phyloP scores from a whole-genome alignment of 202 grass and related monocot species.

The Brachypodium distachyon region DNA sequence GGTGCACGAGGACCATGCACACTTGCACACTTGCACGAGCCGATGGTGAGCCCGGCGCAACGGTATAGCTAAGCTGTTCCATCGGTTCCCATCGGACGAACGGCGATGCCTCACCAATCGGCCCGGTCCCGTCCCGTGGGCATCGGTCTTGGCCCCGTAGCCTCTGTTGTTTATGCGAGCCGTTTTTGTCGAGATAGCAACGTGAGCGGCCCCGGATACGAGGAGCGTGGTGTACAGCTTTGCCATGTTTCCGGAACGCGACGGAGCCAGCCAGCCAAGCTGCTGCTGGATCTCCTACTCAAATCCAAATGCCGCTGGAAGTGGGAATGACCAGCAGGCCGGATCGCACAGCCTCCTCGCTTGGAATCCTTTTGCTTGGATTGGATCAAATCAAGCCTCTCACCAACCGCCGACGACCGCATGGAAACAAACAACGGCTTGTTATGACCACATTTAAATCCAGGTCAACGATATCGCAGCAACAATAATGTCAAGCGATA shows the following conservation, averaged over 20 bases:
- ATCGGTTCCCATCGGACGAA: conserved; percentile 1
- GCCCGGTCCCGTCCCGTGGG: background rate
- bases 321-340: background rate
- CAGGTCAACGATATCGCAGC: background rate
- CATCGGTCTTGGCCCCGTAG: no score
- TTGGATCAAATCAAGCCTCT: no score
- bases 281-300: background rate
- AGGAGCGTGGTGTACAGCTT: background rate
- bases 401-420: background rate
- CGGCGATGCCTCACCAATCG: conserved; percentile 36
- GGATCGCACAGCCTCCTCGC: no score
- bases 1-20: conserved; percentile 12
- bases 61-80: background rate
- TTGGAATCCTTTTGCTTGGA: conserved; percentile 5
- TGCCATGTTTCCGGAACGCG: background rate
- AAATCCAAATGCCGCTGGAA: background rate
- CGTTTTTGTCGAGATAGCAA: background rate
- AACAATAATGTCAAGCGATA: background rate
- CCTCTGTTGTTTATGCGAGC: no score
- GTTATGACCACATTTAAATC: background rate
- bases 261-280: background rate
- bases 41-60: background rate
- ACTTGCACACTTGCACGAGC: background rate
- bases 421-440: background rate
- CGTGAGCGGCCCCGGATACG: background rate